These are phyloP conservation scores for Mollisiaceae sp. DNA, from an alignment of 2,329 filamentous ascomycete genomes.

Conservation along the genomic window DNA sequence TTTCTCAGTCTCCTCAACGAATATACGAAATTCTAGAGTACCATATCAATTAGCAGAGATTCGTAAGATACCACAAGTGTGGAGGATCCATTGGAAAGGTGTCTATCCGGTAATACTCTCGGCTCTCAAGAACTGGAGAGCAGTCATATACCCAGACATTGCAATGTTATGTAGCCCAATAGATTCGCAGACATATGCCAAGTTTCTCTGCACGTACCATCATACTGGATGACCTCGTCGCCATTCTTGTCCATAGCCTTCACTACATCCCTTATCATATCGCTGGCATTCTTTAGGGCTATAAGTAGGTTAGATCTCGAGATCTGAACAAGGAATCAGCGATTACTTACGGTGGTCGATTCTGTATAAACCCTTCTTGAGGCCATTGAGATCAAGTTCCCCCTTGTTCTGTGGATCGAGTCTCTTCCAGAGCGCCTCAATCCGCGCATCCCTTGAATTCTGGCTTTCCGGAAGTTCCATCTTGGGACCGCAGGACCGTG, in stretches of 20 bases:
- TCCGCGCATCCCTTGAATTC: slow-evolving; percentile 78
- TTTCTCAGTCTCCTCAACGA: slow-evolving; percentile 85
- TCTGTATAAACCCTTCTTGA: slow-evolving; percentile 83
- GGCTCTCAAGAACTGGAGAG: background rate
- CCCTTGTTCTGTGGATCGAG: slow-evolving; percentile 79
- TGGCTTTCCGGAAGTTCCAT: slow-evolving; percentile 75
- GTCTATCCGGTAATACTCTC: background rate
- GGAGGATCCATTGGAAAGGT: background rate
- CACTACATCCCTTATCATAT: slow-evolving; percentile 81
- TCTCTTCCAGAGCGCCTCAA: slow-evolving; percentile 82
- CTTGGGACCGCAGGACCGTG: slow-evolving; percentile 23
- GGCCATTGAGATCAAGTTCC: slow-evolving; percentile 80
- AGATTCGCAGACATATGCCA: slow-evolving; percentile 16
- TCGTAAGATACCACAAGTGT: background rate
- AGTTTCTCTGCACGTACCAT: slow-evolving; percentile 62
- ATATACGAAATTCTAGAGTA: slow-evolving; percentile 79
- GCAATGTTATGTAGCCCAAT: background rate
- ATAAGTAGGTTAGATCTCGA: slow-evolving; percentile 34
- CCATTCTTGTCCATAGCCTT: slow-evolving; percentile 82
- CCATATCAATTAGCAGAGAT: background rate
- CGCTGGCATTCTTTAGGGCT: slow-evolving; percentile 90
- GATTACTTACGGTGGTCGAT: slow-evolving; percentile 84
- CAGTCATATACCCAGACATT: background rate
- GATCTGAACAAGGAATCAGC: slow-evolving; percentile 19
- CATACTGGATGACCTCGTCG: slow-evolving; percentile 89